Evolutionary conservation across 345 rosid species (phyloP).

Genomic region (Lenwebbia sp.): DNA sequence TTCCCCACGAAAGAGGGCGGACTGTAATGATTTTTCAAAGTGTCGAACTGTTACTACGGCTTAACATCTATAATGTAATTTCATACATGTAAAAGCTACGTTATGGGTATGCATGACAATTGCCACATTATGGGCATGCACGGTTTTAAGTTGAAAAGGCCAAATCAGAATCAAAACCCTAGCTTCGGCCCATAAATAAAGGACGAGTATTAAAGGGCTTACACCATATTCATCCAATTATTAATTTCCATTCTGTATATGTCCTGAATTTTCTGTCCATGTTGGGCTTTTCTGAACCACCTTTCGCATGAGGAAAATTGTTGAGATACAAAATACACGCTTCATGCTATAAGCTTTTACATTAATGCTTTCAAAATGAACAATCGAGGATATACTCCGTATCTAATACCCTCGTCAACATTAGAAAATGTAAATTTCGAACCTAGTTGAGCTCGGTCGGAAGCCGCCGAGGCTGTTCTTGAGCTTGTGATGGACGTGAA

Average conservation of each 20-base stretch:
- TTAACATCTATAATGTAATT: background rate
- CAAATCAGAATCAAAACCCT: background rate
- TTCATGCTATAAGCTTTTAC: background rate
- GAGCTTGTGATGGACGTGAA: background rate
- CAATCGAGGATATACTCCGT: background rate
- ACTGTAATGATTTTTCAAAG: no score
- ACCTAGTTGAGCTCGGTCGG: background rate
- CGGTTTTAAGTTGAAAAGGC: background rate
- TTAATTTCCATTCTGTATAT: no score
- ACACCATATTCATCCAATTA: background rate
- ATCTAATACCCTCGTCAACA: background rate
- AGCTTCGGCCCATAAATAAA: background rate
- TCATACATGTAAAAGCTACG: no score
- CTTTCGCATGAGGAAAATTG: background rate
- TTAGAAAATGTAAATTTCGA: background rate
- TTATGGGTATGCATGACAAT: background rate
- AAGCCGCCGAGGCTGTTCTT: background rate
- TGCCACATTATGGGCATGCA: background rate
- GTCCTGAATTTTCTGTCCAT: background rate
- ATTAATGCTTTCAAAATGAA: background rate
- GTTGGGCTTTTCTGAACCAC: background rate
- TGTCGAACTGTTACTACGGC: background rate
- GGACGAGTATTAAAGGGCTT: background rate
- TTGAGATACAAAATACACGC: background rate
- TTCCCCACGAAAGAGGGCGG: no score